phyloP scores from a whole-genome alignment of 2,329 filamentous ascomycete genomes.

The Apiospora aurea region DNA sequence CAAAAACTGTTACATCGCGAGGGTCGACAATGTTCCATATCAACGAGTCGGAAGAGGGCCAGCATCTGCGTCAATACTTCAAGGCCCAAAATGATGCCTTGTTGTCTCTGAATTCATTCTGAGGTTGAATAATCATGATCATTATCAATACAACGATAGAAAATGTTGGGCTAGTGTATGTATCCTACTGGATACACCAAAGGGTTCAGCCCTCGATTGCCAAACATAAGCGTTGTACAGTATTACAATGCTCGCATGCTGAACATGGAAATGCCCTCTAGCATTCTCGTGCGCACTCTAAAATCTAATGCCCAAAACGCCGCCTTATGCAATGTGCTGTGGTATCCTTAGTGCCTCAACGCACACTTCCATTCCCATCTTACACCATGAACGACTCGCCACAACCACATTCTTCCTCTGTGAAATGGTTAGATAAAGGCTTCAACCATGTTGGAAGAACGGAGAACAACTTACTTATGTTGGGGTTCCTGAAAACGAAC shows the following conservation, averaged over 20 bases:
- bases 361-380: conserved; percentile 1
- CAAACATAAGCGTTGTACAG: neutral
- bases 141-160: neutral
- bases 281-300: neutral
- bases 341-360: conserved; percentile 23
- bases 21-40: too few species aligned
- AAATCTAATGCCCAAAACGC: conserved; percentile 25
- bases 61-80: too few species aligned
- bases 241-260: conserved; percentile 3
- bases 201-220: neutral
- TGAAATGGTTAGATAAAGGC: conserved; percentile 40
- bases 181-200: neutral
- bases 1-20: too few species aligned
- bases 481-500: conserved; percentile 96
- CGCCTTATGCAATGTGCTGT: conserved; percentile 27
- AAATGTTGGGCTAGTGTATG: neutral
- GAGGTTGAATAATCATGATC: neutral
- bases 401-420: conserved; percentile 93
- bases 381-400: conserved; percentile 92
- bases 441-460: conserved; percentile 36
- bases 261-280: conserved; percentile 5
- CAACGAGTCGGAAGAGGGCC: too few species aligned
- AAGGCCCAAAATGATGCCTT: too few species aligned
- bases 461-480: conserved; percentile 80
- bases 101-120: neutral